Base-by-base conservation (phyloP, 345 rosid species). In the Pugionium dolabratum region DNA sequence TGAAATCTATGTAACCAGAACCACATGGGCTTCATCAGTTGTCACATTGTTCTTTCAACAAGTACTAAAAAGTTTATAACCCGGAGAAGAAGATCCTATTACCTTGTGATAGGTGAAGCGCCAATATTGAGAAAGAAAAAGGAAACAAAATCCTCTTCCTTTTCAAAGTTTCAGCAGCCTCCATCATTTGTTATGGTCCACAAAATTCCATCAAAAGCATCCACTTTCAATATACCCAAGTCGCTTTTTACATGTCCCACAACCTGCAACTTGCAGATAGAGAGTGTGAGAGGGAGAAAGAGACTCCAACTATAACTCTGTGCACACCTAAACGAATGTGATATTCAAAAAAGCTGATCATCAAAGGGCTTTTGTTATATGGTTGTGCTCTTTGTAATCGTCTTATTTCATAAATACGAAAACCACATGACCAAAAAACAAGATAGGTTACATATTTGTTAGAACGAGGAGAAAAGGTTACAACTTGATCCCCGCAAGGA, bases 171-270 rank as follows among this genome's bases (percentile, higher is more conserved):
- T 28, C 48, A 41, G 59, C 35, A 42, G 39, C 51, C 40, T 37
- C 11, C 26, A 26, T 9, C 59, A 41, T 7, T 59, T 47, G 34
- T 6, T 18, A 58, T 9, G 33, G 65, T 52, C 69, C 50, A 62
- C 52, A 69, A 71, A 35, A 45, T 78, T 75, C 79, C 78, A 78
- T 73, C 80, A 85, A 81, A 84, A 75, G 77, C 77, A 65, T 48
- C 73, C 41, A 65, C 76, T 71, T 77, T 64, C 66, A 35, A 42
- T 32, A 61, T 70, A 37, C 34, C 42, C 32, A 63, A 63, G 64
- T 29, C n/a, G 25, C 51, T 41, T 48, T 31, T 66, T 52, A 64
- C 30, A 36, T 4, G 30, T 18, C 42, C 18, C 50, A 54, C 63
- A 54, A 71, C 64, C 70, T 71, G 75, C 64, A 71, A 26, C 2